Percentiles rank a stretch among this genome's conserved stretches.
Evolutionary conservation across 169 alveolate species (phyloP).

Genomic region (Plasmodium chabaudi): DNA sequence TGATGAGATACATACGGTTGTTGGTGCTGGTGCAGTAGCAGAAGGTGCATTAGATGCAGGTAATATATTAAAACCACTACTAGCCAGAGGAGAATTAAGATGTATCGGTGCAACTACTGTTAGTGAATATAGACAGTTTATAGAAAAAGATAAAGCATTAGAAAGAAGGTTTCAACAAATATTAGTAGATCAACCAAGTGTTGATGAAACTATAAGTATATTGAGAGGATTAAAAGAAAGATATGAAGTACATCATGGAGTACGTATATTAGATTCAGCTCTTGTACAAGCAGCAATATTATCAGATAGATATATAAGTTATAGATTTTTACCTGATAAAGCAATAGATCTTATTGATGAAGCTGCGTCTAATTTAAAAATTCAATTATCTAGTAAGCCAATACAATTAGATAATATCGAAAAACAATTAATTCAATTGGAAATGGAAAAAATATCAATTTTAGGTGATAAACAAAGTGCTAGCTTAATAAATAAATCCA

Average conservation of each 20-base stretch:
- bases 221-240: constrained; percentile 90
- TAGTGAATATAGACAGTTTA: constrained; percentile 90
- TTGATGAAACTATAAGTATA: constrained; percentile 88
- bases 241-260: constrained; percentile 92
- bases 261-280: constrained; percentile 90
- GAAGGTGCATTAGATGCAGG: constrained; percentile 93
- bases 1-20: constrained; percentile 91
- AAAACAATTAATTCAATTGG: constrained; percentile 86
- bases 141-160: constrained; percentile 92
- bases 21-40: constrained; percentile 94
- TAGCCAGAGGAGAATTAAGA: constrained; percentile 92
- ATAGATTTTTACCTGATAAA: constrained; percentile 88
- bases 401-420: constrained; percentile 88
- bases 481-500: constrained; percentile 26
- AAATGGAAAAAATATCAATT: constrained; percentile 88
- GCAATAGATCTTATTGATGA: constrained; percentile 91
- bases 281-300: constrained; percentile 91
- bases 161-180: constrained; percentile 93
- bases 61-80: constrained; percentile 89
- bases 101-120: constrained; percentile 93
- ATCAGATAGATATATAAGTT: constrained; percentile 85
- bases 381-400: constrained; percentile 89
- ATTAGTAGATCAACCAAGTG: constrained; percentile 89
- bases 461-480: constrained; percentile 75
- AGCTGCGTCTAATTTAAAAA: constrained; percentile 90